Base-by-base conservation (phyloP, 2,329 filamentous ascomycete species). In the Epichloe coenophiala region DNA sequence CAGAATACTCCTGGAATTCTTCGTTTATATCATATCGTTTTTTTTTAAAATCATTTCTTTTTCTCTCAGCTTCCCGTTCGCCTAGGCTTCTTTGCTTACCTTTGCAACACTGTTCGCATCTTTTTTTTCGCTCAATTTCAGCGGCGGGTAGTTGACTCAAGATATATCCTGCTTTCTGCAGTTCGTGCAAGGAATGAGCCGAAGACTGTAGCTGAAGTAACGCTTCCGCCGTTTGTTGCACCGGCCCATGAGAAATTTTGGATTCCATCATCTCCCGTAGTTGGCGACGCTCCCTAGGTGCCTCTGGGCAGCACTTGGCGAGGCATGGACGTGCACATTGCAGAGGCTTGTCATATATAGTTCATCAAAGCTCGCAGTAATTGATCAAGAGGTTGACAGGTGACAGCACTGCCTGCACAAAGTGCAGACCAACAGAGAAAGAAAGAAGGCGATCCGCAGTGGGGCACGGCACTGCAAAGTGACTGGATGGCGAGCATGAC, bases 41-140 rank as follows among this genome's bases (percentile, higher is more conserved):
- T 36, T 33, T 38, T 17, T 31, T 17, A 15, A 12, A 5, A 13
- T 12, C 31, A 7, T 37, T 36, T 27, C 27, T n/a, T 33, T 12
- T 33, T 17, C 19, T 4, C 23, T 7, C n/a, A n/a, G 17, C 46
- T 19, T 5, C 27, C 43, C 4, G 27, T 33, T 23, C 27, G n/a
- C 3, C 13, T 17, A 23, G 9, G 13, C 5, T n/a, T 47, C 31
- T 17, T 17, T 13, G 8, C 52, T 55, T 44, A 63, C 61, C 53
- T 44, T 60, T 58, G 38, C 47, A 48, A 49, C 64, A 67, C 21
- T 51, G 54, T 19, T 45, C 49, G 52, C 64, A 67, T 19, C 63
- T 59, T 43, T 55, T 59, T 56, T 66, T 67, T n/a, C 56, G 58
- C 6, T 63, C 55, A 3, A 67, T 47, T 12, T 66, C 63, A 1